These are phyloP conservation scores for Extremus antarcticus DNA, from an alignment of 495 filamentous ascomycete species.

Conservation along the genomic window DNA sequence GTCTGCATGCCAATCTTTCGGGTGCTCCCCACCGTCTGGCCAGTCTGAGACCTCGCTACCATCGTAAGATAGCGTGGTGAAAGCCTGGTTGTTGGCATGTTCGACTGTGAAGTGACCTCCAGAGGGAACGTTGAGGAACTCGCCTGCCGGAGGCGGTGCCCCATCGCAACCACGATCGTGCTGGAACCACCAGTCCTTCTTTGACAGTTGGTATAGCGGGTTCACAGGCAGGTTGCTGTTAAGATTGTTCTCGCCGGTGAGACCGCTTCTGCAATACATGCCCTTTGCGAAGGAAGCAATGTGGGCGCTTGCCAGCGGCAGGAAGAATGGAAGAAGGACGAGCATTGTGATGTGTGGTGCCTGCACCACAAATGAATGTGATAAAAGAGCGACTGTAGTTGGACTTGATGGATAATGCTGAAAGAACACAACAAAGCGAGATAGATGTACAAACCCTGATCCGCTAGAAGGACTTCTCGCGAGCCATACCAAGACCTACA, in stretches of 20 bases:
- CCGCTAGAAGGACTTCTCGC: not conserved
- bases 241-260: slow-evolving; percentile 24
- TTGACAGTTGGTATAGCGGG: slow-evolving; percentile 36
- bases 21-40: slow-evolving; percentile 39
- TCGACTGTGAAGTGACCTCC: slow-evolving; percentile 43
- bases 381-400: not conserved
- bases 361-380: not conserved
- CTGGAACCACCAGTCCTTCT: slow-evolving; percentile 43
- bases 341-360: not conserved
- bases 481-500: not conserved
- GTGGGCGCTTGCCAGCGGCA: slow-evolving; percentile 29
- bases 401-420: not conserved
- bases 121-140: slow-evolving; percentile 42
- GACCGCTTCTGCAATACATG: slow-evolving; percentile 39
- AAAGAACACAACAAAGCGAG: not conserved
- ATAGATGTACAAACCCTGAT: not conserved
- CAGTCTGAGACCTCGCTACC: slow-evolving; percentile 33
- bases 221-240: slow-evolving; percentile 37
- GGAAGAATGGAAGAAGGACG: not conserved
- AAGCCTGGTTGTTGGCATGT: slow-evolving; percentile 41
- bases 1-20: slow-evolving; percentile 37
- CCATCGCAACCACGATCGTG: slow-evolving; percentile 38
- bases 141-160: slow-evolving; percentile 32
- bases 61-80: slow-evolving; percentile 40
- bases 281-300: slow-evolving; percentile 37